Evolutionary conservation across 1,284 basidiomycete genomes (phyloP).

Genomic region (Neonothopanus nambi): DNA sequence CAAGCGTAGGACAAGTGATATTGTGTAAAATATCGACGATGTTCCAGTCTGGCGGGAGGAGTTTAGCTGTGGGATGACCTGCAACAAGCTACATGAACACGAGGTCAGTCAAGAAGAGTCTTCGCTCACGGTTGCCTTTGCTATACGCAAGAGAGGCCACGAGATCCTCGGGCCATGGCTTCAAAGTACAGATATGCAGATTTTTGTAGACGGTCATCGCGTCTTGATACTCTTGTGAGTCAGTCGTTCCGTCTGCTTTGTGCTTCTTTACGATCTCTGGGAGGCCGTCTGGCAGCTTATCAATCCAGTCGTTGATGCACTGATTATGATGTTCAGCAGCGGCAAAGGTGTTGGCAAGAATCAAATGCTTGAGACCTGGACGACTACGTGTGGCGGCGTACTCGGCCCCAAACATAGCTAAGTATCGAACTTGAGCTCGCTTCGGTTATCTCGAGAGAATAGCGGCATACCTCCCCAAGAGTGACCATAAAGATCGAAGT

Average conservation of each 20-base stretch:
- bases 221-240: constrained; percentile 43
- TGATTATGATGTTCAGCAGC: constrained; percentile 39
- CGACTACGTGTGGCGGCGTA: constrained; percentile 31
- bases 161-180: constrained; percentile 43
- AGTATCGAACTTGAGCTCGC: neutral
- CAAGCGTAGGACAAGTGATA: constrained; percentile 48
- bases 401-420: constrained; percentile 29
- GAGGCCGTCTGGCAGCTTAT: constrained; percentile 40
- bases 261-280: constrained; percentile 45
- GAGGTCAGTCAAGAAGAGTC: constrained; percentile 55
- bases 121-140: constrained; percentile 43
- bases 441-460: too few relatives aligned
- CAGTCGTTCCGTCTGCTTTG: constrained; percentile 47
- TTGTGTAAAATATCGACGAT: constrained; percentile 40
- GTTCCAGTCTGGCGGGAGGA: too few relatives aligned
- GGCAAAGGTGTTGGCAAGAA: constrained; percentile 42
- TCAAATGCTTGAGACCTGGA: constrained; percentile 39
- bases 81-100: constrained; percentile 31
- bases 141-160: constrained; percentile 33
- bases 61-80: too few relatives aligned
- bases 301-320: constrained; percentile 32
- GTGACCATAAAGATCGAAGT: constrained; percentile 45
- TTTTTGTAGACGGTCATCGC: constrained; percentile 45
- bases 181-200: constrained; percentile 43
- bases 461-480: constrained; percentile 57